Base-by-base conservation (phyloP, 306 rosid genomes). In the Myrica gale region DNA sequence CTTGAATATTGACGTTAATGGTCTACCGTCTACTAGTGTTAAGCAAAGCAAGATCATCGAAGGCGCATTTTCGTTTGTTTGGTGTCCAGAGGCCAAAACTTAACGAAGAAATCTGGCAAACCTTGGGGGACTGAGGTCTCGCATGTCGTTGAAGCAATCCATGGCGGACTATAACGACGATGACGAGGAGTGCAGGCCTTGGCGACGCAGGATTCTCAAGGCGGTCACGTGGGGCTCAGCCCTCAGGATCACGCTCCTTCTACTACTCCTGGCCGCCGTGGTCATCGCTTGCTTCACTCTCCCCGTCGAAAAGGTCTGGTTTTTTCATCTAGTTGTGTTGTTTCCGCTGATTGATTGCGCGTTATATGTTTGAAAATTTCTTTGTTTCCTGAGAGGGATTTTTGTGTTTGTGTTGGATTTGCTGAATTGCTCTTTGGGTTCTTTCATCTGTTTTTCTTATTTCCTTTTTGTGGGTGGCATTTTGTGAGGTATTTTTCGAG, bases 91-190 rank as follows among this genome's bases (percentile, higher is more conserved):
- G 43, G n/a, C 74, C 50, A 8, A 43, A 66, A 32, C 37, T 32
- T 32, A 2, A 32, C 37, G 37, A 16, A 8, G 50, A 66, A 66
- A 84, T 85, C 97, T 92, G 97, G 96, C 97, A 82, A 90, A 85
- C 79, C 88, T 84, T 44, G 92, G 68, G 52, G 93, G 96, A 15
- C 62, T 90, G 84, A 90, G 98, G 86, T 92, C 98, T 87, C 92
- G 98, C 69, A 86, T 90, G 88, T 84, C 88, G 53, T 82, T 78
- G 80, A 92, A 92, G 90, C 92, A 82, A 83, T 81, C 88, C 68
- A 73, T 83, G 16, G 66, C 82, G 17, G 84, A 74, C 60, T 70
- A 57, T 76, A 46, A 75, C 75, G 89, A 86, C 87, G 88, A 78
- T 39, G 92, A 89, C 60, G 89, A 89, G 50, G 92, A 84, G 82